Conservation (phyloP, 164 flowering plant species). For the Liriodendron chinense region DNA sequence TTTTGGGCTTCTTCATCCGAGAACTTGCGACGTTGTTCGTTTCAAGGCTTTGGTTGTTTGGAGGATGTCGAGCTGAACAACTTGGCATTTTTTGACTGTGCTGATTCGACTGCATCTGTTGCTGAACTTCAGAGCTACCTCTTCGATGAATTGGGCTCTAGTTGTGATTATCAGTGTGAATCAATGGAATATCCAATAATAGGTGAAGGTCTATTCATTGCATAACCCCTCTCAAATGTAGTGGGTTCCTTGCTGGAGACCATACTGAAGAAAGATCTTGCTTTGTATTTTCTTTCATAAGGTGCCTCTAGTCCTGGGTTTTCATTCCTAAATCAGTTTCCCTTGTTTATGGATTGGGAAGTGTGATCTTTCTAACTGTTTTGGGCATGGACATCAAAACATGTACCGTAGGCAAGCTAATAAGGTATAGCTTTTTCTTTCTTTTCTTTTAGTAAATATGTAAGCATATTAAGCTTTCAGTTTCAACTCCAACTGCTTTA, state of each 20-base stretch:
- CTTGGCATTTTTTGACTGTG: constrained; percentile 31
- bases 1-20: constrained; percentile 28
- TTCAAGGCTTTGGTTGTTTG: constrained; percentile 38
- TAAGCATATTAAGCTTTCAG: background rate
- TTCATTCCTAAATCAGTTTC: constrained; percentile 3
- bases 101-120: constrained; percentile 29
- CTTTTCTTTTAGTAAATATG: background rate
- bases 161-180: constrained; percentile 40
- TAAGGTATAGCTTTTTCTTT: background rate
- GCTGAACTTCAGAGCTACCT: constrained; percentile 36
- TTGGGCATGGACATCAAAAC: constrained; percentile 16
- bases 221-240: constrained; percentile 21
- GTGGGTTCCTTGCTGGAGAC: constrained; percentile 8
- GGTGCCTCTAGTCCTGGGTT: background rate
- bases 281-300: background rate
- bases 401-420: background rate
- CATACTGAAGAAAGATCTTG: constrained; percentile 11
- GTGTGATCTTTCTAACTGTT: constrained; percentile 9
- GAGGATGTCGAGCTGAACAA: constrained; percentile 35
- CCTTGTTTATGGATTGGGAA: constrained; percentile 14
- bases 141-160: constrained; percentile 40
- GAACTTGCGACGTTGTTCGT: constrained; percentile 32
- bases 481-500: background rate
- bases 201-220: constrained; percentile 62
- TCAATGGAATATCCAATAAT: constrained; percentile 41